These are phyloP conservation scores for Bidens hawaiensis DNA, from an alignment of 140 eudicot species.

Conservation along the genomic window DNA sequence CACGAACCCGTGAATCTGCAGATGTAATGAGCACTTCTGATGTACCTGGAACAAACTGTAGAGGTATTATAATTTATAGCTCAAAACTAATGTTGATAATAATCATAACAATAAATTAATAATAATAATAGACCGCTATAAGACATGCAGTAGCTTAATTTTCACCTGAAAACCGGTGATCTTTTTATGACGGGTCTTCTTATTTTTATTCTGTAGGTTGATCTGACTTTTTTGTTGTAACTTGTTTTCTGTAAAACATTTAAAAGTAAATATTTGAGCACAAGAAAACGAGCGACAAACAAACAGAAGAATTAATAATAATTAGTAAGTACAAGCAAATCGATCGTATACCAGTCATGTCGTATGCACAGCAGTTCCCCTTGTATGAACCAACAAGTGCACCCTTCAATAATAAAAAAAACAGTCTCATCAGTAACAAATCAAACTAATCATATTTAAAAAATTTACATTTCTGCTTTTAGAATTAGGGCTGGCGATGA, in stretches of 20 bases:
- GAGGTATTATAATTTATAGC: slow-evolving; percentile 1
- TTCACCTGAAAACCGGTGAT: too few species aligned
- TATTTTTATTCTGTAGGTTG: too few species aligned
- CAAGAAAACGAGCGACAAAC: neutral
- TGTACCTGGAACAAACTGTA: too few species aligned
- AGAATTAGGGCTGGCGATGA: too few species aligned
- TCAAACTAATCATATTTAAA: too few species aligned
- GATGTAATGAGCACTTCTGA: too few species aligned
- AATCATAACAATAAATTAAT: too few species aligned
- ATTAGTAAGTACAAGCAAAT: too few species aligned
- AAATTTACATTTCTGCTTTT: too few species aligned
- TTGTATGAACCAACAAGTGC: slow-evolving; percentile 98
- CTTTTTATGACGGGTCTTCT: slow-evolving; percentile 23
- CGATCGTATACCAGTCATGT: slow-evolving; percentile 56
- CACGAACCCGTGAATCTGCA: too few species aligned
- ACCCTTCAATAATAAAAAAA: slow-evolving; percentile 56
- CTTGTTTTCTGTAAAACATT: slow-evolving; percentile 48
- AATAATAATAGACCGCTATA: neutral
- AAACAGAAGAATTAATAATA: neutral
- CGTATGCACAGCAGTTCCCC: slow-evolving; percentile 85
- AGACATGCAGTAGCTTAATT: neutral
- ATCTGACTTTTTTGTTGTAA: too few species aligned
- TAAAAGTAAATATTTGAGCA: neutral
- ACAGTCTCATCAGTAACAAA: too few species aligned
- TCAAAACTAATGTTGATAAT: neutral